phyloP scores from a whole-genome alignment of 306 rosid species.

The Cucumis cinereus region DNA sequence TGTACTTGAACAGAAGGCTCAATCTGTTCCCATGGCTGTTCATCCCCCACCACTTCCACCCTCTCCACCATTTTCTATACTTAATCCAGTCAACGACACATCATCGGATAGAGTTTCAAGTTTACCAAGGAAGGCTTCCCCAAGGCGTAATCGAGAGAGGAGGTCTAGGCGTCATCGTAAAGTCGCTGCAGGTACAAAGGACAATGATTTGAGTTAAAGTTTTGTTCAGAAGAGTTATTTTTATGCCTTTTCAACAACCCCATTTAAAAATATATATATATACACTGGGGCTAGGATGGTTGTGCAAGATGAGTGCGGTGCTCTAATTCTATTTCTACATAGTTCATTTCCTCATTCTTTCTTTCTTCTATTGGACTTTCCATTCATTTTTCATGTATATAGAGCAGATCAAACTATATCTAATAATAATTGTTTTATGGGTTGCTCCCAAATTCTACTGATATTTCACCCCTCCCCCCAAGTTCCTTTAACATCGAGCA shows the following conservation, averaged over 20 bases:
- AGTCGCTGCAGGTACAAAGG: constrained; percentile 40
- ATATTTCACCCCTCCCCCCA: neutral
- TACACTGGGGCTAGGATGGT: neutral
- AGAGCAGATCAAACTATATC: neutral
- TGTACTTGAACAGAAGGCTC: constrained; percentile 28
- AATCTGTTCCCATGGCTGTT: constrained; percentile 17
- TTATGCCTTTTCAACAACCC: neutral
- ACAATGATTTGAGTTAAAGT: constrained; percentile 26
- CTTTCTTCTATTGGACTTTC: neutral
- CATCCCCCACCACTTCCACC: constrained; percentile 33
- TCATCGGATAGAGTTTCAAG: constrained; percentile 13
- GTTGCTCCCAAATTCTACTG: neutral
- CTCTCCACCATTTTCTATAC: constrained; percentile 6
- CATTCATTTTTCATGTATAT: constrained; percentile 8
- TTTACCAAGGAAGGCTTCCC: constrained; percentile 32
- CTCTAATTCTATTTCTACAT: constrained; percentile 2
- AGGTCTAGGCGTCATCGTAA: constrained; percentile 66
- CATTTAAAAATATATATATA: neutral
- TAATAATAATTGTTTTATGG: constrained; percentile 1
- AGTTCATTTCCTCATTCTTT: neutral
- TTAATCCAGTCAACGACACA: constrained; percentile 13
- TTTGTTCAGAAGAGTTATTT: constrained; percentile 14
- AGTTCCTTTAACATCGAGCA: neutral
- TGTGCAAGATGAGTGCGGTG: constrained; percentile 7
- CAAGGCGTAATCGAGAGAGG: constrained; percentile 52